Conservation (phyloP, 2,329 filamentous ascomycete species). For the Ascocoryne sarcoides region DNA sequence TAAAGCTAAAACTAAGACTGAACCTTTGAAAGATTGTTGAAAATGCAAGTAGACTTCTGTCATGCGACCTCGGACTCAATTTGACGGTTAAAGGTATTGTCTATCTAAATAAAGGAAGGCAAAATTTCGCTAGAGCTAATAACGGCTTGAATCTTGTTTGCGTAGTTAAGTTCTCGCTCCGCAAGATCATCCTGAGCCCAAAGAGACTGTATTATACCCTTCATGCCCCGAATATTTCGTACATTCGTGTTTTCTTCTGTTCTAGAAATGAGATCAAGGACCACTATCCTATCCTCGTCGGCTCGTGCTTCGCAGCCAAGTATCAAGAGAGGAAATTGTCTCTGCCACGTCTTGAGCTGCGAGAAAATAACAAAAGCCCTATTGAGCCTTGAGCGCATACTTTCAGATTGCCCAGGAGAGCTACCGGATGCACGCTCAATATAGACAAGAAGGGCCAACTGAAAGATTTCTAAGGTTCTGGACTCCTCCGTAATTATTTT, state of each 20-base stretch:
- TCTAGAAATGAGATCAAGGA: background rate
- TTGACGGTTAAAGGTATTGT: no score
- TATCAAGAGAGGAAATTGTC: background rate
- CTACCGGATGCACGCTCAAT: background rate
- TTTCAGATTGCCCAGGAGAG: background rate
- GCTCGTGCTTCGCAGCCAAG: background rate
- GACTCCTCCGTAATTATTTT: no score
- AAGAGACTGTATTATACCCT: background rate
- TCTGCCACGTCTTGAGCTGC: background rate
- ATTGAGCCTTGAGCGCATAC: background rate
- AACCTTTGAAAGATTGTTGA: no score
- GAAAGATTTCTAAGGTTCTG: background rate
- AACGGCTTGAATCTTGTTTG: background rate
- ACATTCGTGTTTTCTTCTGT: background rate
- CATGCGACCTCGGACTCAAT: no score
- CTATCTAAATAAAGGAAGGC: background rate
- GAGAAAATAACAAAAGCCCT: background rate
- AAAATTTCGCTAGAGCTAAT: background rate
- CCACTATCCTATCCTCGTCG: background rate
- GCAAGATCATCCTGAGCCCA: background rate
- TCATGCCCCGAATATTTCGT: background rate
- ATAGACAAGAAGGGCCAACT: background rate
- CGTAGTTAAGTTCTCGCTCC: background rate
- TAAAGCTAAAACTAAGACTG: no score
- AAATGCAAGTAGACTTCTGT: no score